Evolutionary conservation across 345 rosid genomes (phyloP).

Genomic region (Lepidium aucheri): DNA sequence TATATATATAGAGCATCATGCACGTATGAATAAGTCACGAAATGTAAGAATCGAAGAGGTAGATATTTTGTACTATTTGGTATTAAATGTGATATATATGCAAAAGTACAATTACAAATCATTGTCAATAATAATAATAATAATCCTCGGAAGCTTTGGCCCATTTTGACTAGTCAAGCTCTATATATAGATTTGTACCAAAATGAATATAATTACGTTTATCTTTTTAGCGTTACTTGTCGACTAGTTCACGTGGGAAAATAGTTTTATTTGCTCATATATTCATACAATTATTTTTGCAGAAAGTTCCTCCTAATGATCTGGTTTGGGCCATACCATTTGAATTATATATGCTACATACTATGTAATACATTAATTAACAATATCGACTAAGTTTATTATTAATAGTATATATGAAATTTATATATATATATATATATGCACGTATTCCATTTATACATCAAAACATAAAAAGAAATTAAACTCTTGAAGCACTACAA

Average conservation of each 20-base stretch:
- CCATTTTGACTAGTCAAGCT: slow-evolving; percentile 13
- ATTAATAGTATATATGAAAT: too few relatives aligned
- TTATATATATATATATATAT: too few relatives aligned
- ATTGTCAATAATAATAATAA: slow-evolving; percentile 11
- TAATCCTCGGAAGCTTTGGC: slow-evolving; percentile 2
- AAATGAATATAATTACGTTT: neutral
- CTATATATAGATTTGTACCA: neutral
- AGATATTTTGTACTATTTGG: neutral
- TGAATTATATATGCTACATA: neutral
- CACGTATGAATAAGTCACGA: neutral
- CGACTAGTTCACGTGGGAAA: slow-evolving; percentile 15
- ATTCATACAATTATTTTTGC: neutral
- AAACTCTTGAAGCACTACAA: neutral
- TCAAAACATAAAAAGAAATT: too few relatives aligned
- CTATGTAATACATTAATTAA: neutral
- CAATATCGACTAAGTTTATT: neutral
- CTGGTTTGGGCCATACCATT: neutral
- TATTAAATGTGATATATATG: neutral
- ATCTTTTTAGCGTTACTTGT: slow-evolving; percentile 1
- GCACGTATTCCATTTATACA: too few relatives aligned
- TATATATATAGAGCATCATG: too few relatives aligned
- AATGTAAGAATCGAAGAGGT: neutral
- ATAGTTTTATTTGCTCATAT: neutral
- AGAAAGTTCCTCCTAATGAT: neutral
- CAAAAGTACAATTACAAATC: slow-evolving; percentile 10